phyloP scores from a whole-genome alignment of 495 filamentous ascomycete genomes.

The Trichocladium antarcticum region DNA sequence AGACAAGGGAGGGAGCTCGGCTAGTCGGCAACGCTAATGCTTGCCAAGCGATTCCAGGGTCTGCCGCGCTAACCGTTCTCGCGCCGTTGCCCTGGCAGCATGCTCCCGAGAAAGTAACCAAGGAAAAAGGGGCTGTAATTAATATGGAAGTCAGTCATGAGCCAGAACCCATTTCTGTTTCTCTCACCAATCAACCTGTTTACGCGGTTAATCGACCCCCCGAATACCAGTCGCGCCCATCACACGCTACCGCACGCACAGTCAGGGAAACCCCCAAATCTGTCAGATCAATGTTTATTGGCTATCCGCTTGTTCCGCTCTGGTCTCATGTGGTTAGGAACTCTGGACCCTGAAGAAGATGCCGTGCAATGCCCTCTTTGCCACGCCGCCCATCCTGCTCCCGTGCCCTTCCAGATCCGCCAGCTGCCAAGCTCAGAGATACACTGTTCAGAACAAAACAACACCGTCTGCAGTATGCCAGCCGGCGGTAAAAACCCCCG shows the following conservation, averaged over 20 bases:
- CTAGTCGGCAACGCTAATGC: too few species aligned
- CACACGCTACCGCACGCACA: background rate
- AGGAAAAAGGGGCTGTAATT: too few species aligned
- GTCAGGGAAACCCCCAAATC: background rate
- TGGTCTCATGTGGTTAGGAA: conserved; percentile 6
- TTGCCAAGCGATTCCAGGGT: too few species aligned
- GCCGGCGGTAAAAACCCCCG: conserved; percentile 10
- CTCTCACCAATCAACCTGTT: too few species aligned
- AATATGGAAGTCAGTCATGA: background rate
- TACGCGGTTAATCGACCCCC: too few species aligned
- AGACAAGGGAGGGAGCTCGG: too few species aligned
- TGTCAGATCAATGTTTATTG: background rate
- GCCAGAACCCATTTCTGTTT: too few species aligned
- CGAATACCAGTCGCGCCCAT: too few species aligned
- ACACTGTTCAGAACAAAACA: background rate
- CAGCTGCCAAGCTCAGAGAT: background rate
- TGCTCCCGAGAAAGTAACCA: background rate
- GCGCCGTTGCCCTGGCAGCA: background rate
- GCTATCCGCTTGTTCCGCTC: background rate
- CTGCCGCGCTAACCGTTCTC: too few species aligned
- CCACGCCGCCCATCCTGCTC: background rate
- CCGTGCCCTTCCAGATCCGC: background rate
- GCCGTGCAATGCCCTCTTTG: background rate
- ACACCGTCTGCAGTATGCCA: conserved; percentile 14
- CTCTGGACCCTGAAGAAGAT: background rate